Conservation (phyloP, 352 stramenopile species). For the Globisporangium yorkense region DNA sequence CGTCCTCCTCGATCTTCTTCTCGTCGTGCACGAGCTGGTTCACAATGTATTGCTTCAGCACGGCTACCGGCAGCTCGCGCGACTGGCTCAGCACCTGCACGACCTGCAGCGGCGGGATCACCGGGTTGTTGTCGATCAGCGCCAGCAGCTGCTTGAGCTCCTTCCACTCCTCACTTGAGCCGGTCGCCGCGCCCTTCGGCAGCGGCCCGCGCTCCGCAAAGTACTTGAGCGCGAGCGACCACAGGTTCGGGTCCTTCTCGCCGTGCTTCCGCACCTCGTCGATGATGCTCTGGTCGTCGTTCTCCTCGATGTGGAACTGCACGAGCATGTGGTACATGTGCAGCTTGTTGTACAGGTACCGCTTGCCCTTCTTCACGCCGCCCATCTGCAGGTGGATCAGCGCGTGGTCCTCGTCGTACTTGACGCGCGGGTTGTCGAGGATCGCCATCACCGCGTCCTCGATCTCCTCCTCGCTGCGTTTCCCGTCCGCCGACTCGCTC, state of each 20-base stretch:
- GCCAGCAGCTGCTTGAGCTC: constrained; percentile 73
- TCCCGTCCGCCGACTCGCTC: constrained; percentile 50
- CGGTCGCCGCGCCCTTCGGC: constrained; percentile 49
- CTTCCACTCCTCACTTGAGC: constrained; percentile 55
- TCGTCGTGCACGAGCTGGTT: constrained; percentile 76
- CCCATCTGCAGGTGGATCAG: constrained; percentile 92
- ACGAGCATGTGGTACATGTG: constrained; percentile 94
- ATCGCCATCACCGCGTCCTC: constrained; percentile 83
- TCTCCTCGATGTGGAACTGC: constrained; percentile 92
- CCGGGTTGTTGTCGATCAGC: constrained; percentile 73
- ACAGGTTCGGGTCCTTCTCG: constrained; percentile 87
- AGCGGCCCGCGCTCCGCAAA: constrained; percentile 82
- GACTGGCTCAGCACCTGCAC: constrained; percentile 84
- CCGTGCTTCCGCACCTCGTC: constrained; percentile 88
- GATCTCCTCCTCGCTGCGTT: constrained; percentile 46
- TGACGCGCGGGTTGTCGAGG: constrained; percentile 86
- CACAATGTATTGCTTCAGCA: constrained; percentile 85
- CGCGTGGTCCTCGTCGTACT: constrained; percentile 92
- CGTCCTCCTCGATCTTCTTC: constrained; percentile 79
- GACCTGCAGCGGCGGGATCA: constrained; percentile 80
- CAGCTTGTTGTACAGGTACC: constrained; percentile 93
- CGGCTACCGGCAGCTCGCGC: constrained; percentile 68
- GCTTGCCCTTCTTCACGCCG: constrained; percentile 89
- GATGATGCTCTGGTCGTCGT: constrained; percentile 86
- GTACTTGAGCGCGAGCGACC: constrained; percentile 87